These are phyloP conservation scores for Insectozyma bohioensis DNA, from an alignment of 1,139 yeast species.

Conservation along the genomic window DNA sequence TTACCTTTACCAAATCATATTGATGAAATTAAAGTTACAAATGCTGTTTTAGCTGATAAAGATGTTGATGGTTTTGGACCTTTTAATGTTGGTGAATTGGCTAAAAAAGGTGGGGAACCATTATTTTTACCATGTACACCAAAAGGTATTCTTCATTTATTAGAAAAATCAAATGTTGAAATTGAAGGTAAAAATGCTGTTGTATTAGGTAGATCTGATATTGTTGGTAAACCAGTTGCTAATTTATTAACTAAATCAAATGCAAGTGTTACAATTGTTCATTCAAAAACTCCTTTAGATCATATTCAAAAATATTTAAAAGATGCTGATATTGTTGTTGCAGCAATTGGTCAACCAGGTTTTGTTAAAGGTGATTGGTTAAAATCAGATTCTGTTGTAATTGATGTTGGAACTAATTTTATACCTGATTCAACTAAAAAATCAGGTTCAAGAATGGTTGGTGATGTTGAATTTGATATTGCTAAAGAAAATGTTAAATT, in stretches of 20 bases:
- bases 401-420: slow-evolving; percentile 96
- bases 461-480: slow-evolving; percentile 83
- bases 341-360: slow-evolving; percentile 85
- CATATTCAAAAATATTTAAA: slow-evolving; percentile 60
- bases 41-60: slow-evolving; percentile 72
- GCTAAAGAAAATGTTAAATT: slow-evolving; percentile 66
- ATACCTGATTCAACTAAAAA: slow-evolving; percentile 73
- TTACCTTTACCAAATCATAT: slow-evolving; percentile 85
- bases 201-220: slow-evolving; percentile 93
- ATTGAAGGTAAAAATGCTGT: slow-evolving; percentile 85
- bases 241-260: slow-evolving; percentile 74
- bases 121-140: slow-evolving; percentile 94
- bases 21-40: slow-evolving; percentile 75
- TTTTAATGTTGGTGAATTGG: slow-evolving; percentile 84
- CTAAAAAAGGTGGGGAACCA: slow-evolving; percentile 87
- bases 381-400: slow-evolving; percentile 78
- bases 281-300: slow-evolving; percentile 62
- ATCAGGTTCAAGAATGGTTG: slow-evolving; percentile 84
- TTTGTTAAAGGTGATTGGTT: slow-evolving; percentile 90
- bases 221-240: slow-evolving; percentile 94
- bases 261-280: slow-evolving; percentile 84
- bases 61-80: slow-evolving; percentile 98
- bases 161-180: slow-evolving; percentile 60
- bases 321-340: slow-evolving; percentile 86
- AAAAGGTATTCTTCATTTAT: slow-evolving; percentile 82